phyloP scores from a whole-genome alignment of 2,329 filamentous ascomycete genomes.

The Hypomyces perniciosus region DNA sequence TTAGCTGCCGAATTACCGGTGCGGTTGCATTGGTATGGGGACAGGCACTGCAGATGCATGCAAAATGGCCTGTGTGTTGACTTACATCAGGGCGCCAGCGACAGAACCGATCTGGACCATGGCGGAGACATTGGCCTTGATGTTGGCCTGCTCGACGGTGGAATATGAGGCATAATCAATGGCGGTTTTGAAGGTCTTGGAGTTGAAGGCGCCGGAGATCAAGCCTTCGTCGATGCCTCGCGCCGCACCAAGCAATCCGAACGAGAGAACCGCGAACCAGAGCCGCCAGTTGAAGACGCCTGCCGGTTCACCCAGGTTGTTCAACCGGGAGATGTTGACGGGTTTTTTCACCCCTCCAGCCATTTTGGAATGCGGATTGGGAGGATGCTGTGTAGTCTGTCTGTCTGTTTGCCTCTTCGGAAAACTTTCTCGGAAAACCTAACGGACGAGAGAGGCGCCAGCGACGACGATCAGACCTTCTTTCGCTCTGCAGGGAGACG shows the following conservation, averaged over 20 bases:
- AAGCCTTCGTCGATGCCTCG: conserved; percentile 77
- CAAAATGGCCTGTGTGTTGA: not conserved
- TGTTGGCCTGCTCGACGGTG: conserved; percentile 52
- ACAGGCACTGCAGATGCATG: not conserved
- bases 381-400: no score
- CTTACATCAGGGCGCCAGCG: conserved; percentile 56
- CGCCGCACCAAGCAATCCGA: conserved; percentile 70
- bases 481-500: no score
- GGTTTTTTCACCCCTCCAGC: conserved; percentile 49
- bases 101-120: conserved; percentile 80
- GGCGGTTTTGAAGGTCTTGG: conserved; percentile 54
- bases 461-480: no score
- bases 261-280: conserved; percentile 70
- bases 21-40: conserved; percentile 7
- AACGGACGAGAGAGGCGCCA: no score
- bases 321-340: conserved; percentile 58
- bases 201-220: conserved; percentile 65
- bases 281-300: conserved; percentile 72
- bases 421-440: no score
- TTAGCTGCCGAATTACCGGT: not conserved
- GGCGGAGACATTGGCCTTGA: conserved; percentile 69
- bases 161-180: conserved; percentile 53
- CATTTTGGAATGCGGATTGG: conserved; percentile 28
- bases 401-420: no score
- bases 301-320: conserved; percentile 59